phyloP scores from a whole-genome alignment of 169 alveolate genomes.

The Theileria sp. region DNA sequence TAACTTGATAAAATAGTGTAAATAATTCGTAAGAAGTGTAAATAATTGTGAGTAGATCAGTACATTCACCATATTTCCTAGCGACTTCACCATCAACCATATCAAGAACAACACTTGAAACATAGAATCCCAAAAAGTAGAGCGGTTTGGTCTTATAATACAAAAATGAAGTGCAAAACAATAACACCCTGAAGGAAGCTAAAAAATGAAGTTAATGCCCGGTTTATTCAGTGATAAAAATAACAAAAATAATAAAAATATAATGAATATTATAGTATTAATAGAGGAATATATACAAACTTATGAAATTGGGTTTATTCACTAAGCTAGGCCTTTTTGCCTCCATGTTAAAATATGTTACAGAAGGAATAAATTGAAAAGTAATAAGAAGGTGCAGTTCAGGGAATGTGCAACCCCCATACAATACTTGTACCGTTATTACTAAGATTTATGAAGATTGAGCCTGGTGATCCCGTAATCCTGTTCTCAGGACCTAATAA shows the following conservation, averaged over 20 bases:
- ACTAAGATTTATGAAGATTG: conserved; percentile 31
- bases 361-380: neutral
- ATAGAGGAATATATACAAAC: conserved; percentile 13
- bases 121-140: conserved; percentile 30
- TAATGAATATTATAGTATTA: neutral
- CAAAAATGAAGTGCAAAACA: conserved; percentile 17
- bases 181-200: conserved; percentile 40
- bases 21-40: neutral
- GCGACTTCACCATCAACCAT: conserved; percentile 60
- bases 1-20: neutral
- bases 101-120: conserved; percentile 40
- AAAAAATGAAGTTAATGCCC: neutral
- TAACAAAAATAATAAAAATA: neutral
- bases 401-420: conserved; percentile 27
- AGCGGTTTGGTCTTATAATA: conserved; percentile 18
- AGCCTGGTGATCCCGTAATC: conserved; percentile 49
- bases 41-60: neutral
- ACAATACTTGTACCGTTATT: neutral
- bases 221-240: neutral
- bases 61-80: conserved; percentile 55
- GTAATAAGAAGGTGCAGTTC: neutral
- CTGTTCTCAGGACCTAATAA: conserved; percentile 60
- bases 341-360: conserved; percentile 26
- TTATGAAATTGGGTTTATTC: conserved; percentile 28
- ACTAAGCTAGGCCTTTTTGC: conserved; percentile 19